Evolutionary conservation across 805 yeast genomes (phyloP), one percentile per base, ranked within the genome.

Genomic region (Lachancea fermentati): DNA sequence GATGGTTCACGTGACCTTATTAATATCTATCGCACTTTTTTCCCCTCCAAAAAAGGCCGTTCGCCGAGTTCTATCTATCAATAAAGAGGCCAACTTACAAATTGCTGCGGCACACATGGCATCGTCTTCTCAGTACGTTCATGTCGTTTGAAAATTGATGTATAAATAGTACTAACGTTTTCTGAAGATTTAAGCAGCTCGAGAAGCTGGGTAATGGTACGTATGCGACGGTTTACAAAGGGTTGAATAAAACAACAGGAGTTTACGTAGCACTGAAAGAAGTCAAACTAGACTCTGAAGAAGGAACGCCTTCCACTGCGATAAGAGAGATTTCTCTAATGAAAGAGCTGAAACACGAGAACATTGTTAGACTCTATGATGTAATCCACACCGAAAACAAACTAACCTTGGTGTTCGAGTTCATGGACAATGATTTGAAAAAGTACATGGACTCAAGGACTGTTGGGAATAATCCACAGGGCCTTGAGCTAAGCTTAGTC

Each of bases 241-340:
- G 98, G 1, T 71, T 88, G 37, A 97, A 91, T 59, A 81, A 78
- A 50, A 88, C 91, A 60, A 85, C 88, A 51, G 91, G 91, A 66
- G 76, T 96, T n/a, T 78, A 88, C 33, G 98, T 93, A 28, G 98
- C 98, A 0, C 69, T 93, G 52, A 93, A 93, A 64, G 94, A 93
- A 66, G 94, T 93, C 62, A 78, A 97, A 43, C 68, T 93, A 39
- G 98, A 93, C 61, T 86, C 95, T 15, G 98, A 93, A 63, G 98
- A 93, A 62, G 98, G 98, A 14, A 97, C 94, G 16, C 98, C 98
- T 2, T 88, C 97, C 1, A 93, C 98, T 0, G 97, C 98, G 4
- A 93, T 93, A 44, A 75, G 98, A 54, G 98, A 93, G 60, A 93
- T 93, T 52, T 91, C 97, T 1, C 72, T 93, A 34, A 74, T 93